These are phyloP conservation scores for Aristolochia contorta DNA, from an alignment of 164 flowering plant species.

Conservation along the genomic window DNA sequence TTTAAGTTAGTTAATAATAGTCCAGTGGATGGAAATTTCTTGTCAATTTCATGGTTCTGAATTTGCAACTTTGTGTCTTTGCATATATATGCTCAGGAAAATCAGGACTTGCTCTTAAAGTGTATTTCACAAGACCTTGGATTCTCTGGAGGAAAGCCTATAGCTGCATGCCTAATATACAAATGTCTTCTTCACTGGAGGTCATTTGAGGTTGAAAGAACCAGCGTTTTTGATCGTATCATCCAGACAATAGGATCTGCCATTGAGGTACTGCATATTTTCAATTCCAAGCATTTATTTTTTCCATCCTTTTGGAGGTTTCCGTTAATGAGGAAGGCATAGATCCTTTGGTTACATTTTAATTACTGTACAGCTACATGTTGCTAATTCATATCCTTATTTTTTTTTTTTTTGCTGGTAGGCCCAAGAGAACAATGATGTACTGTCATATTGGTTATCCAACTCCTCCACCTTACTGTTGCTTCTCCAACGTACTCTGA, in stretches of 20 bases:
- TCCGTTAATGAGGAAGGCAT: not conserved
- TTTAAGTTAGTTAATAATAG: not conserved
- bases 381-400: not conserved
- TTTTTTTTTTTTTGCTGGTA: slow-evolving; percentile 20
- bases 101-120: slow-evolving; percentile 82
- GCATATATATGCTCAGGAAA: slow-evolving; percentile 40
- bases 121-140: slow-evolving; percentile 87
- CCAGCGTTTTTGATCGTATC: slow-evolving; percentile 84
- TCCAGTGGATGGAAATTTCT: not conserved
- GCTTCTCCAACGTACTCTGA: slow-evolving; percentile 94
- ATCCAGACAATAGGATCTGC: slow-evolving; percentile 85
- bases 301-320: not conserved
- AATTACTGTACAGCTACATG: no score
- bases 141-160: slow-evolving; percentile 74
- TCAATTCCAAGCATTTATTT: not conserved
- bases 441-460: slow-evolving; percentile 81
- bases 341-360: no score
- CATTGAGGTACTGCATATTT: slow-evolving; percentile 47
- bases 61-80: not conserved
- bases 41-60: not conserved
- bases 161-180: slow-evolving; percentile 90
- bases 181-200: slow-evolving; percentile 98
- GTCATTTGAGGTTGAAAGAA: slow-evolving; percentile 97
- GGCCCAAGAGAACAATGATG: slow-evolving; percentile 78
- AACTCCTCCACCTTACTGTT: slow-evolving; percentile 76